phyloP scores from a whole-genome alignment of 495 filamentous ascomycete genomes.

The Penicillium goetzii region DNA sequence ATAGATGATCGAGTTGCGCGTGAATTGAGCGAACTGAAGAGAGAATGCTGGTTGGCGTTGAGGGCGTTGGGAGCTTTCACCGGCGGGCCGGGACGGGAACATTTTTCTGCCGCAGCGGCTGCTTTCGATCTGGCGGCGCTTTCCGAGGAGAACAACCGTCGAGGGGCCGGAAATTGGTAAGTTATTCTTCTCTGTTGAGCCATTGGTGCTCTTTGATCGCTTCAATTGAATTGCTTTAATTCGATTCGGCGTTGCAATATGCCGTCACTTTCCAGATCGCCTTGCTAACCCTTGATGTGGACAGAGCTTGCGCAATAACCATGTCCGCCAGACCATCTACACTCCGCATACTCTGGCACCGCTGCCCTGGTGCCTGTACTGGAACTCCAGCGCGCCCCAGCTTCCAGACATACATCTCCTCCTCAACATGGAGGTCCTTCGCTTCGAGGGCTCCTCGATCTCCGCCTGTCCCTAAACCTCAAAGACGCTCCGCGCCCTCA shows the following conservation, averaged over 20 bases:
- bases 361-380: constrained; percentile 30
- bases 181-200: constrained; percentile 8
- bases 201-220: not conserved
- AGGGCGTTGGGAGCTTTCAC: constrained; percentile 50
- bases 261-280: not conserved
- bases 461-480: constrained; percentile 26
- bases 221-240: not conserved
- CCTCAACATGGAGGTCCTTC: constrained; percentile 39
- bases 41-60: constrained; percentile 37
- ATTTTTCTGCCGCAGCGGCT: constrained; percentile 50
- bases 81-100: constrained; percentile 50
- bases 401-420: constrained; percentile 14
- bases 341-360: constrained; percentile 35
- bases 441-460: constrained; percentile 36
- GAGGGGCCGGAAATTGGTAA: constrained; percentile 22
- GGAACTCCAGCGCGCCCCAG: constrained; percentile 19
- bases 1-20: constrained; percentile 12
- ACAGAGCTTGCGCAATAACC: constrained; percentile 24
- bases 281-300: constrained; percentile 25
- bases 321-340: constrained; percentile 41
- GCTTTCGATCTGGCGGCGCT: constrained; percentile 30
- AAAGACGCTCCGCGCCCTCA: constrained; percentile 18
- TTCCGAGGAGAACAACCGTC: constrained; percentile 33
- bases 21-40: constrained; percentile 18
- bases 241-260: not conserved